Conservation (phyloP, 192 early-diverging fungal species). For the Backusella circina region DNA sequence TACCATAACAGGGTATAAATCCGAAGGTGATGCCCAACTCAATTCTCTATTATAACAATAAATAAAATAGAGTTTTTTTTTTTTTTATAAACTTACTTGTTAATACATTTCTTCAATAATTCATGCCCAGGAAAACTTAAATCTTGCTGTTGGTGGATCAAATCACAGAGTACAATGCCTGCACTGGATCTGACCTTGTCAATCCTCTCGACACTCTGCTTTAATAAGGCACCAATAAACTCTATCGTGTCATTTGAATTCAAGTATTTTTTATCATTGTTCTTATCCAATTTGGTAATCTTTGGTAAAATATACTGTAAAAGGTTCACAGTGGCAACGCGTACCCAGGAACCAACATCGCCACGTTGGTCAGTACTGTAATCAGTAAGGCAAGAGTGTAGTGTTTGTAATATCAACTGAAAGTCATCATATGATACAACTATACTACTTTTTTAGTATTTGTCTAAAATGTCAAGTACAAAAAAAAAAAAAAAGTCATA, state of each 20-base stretch:
- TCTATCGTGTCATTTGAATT: slow-evolving; percentile 31
- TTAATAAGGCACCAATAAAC: slow-evolving; percentile 51
- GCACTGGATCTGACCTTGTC: slow-evolving; percentile 79
- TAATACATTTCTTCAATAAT: slow-evolving; percentile 27
- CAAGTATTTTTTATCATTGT: slow-evolving; percentile 28
- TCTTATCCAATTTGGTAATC: slow-evolving; percentile 30
- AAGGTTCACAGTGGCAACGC: slow-evolving; percentile 65
- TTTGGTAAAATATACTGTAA: slow-evolving; percentile 45
- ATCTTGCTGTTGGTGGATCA: slow-evolving; percentile 35
- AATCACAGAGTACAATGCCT: slow-evolving; percentile 53
- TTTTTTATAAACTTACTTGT: background rate
- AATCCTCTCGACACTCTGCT: slow-evolving; percentile 90
- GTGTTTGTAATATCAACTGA: slow-evolving; percentile 41
- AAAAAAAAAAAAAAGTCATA: background rate
- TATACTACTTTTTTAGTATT: slow-evolving; percentile 3
- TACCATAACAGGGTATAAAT: slow-evolving; percentile 63
- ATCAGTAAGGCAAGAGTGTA: slow-evolving; percentile 72
- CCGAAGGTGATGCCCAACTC: slow-evolving; percentile 59
- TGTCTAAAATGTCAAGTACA: background rate
- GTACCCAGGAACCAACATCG: slow-evolving; percentile 94
- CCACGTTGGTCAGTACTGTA: slow-evolving; percentile 87
- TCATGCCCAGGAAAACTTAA: slow-evolving; percentile 5
- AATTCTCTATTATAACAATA: slow-evolving; percentile 32
- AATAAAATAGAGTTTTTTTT: background rate
- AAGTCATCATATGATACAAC: slow-evolving; percentile 40